phyloP scores from a whole-genome alignment of 371 early-diverging fungal genomes.

The Mortierella sp. region DNA sequence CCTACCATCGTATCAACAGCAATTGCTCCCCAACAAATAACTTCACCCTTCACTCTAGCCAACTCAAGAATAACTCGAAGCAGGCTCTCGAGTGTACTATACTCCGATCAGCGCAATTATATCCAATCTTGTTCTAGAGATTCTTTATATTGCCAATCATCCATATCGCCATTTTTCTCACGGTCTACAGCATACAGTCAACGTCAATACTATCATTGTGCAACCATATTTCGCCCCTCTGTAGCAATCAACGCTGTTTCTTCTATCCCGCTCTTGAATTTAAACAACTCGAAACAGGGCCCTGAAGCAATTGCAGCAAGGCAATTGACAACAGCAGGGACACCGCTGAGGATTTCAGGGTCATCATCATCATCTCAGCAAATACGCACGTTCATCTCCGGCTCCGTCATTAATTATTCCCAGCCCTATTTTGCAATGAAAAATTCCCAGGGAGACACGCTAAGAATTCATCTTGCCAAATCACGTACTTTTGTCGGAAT shows the following conservation, averaged over 20 bases:
- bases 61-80: not conserved
- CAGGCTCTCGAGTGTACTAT: not conserved
- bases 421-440: slow-evolving; percentile 49
- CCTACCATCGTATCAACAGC: not conserved
- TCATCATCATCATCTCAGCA: not conserved
- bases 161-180: slow-evolving; percentile 7
- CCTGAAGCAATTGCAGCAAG: not conserved
- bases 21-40: slow-evolving; percentile 1
- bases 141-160: not conserved
- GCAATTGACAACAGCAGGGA: not conserved
- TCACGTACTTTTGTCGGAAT: slow-evolving; percentile 52
- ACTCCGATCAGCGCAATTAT: slow-evolving; percentile 4
- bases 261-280: not conserved
- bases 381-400: slow-evolving; percentile 14
- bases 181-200: not conserved
- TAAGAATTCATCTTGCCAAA: slow-evolving; percentile 39
- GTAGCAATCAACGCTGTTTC: not conserved
- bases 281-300: no score
- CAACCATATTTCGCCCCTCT: not conserved
- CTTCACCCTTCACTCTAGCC: not conserved
- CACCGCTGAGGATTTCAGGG: not conserved
- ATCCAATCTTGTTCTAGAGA: not conserved
- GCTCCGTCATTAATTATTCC: slow-evolving; percentile 9
- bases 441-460: slow-evolving; percentile 41
- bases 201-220: not conserved